Conservation (phyloP, 2,329 filamentous ascomycete genomes). For the Drechslerella dactyloides region DNA sequence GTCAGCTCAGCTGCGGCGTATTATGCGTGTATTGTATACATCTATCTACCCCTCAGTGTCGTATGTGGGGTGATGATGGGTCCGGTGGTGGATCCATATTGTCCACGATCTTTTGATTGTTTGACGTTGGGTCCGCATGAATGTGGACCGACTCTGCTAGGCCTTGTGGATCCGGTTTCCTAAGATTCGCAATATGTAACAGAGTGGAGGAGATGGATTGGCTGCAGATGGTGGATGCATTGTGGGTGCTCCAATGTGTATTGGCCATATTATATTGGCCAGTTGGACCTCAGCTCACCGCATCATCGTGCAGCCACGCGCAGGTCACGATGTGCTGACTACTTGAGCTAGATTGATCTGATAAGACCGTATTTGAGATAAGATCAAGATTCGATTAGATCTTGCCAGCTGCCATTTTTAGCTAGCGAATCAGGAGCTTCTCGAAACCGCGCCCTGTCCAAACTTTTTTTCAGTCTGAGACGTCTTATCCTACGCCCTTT, state of each 20-base stretch:
- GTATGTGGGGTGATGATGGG: neutral
- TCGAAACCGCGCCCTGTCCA: conserved; percentile 24
- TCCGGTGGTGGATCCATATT: neutral
- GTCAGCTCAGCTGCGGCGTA: neutral
- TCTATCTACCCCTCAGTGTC: neutral
- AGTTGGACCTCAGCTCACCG: neutral
- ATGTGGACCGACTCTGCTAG: conserved; percentile 14
- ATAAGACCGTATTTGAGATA: too few species aligned
- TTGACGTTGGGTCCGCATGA: neutral
- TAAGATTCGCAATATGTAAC: neutral
- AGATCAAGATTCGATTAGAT: conserved; percentile 10
- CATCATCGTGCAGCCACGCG: too few species aligned
- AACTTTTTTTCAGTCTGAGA: conserved; percentile 6
- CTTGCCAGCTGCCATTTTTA: neutral
- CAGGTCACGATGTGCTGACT: too few species aligned
- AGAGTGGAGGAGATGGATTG: neutral
- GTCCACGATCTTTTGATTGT: neutral
- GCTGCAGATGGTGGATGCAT: neutral
- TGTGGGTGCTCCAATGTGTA: neutral
- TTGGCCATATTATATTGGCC: neutral
- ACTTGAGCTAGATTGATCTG: neutral
- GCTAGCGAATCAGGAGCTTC: conserved; percentile 40
- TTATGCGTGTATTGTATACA: neutral
- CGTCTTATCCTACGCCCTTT: neutral
- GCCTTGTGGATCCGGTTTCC: neutral